Evolutionary conservation across 805 yeast genomes (phyloP).

Genomic region (Sungouiozyma ichnusensis): DNA sequence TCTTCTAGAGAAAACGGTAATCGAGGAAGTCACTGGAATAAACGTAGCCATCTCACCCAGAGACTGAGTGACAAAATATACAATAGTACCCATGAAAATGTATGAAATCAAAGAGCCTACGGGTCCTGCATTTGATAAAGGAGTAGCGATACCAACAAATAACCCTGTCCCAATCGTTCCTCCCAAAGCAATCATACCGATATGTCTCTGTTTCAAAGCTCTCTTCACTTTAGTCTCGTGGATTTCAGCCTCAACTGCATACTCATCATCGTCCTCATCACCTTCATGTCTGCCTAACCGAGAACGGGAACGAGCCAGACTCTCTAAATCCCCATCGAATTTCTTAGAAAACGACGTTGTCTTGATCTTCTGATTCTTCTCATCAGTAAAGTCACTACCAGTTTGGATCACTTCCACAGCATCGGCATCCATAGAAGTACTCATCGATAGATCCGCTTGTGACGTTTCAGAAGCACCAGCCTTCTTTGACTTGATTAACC

Average conservation of each 20-base stretch:
- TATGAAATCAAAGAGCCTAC: constrained; percentile 52
- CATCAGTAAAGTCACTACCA: not conserved
- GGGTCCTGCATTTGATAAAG: constrained; percentile 51
- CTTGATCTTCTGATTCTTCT: not conserved
- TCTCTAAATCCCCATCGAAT: constrained; percentile 5
- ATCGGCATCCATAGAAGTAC: constrained; percentile 1
- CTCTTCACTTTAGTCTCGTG: constrained; percentile 40
- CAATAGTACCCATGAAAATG: constrained; percentile 50
- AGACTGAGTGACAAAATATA: constrained; percentile 51
- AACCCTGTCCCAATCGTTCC: constrained; percentile 69
- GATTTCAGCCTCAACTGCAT: constrained; percentile 23
- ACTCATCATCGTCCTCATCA: constrained; percentile 10
- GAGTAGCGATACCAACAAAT: constrained; percentile 50
- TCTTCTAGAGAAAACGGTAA: constrained; percentile 52
- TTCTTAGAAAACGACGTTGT: not conserved
- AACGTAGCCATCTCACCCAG: constrained; percentile 69
- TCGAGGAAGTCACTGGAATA: constrained; percentile 53
- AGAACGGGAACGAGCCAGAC: constrained; percentile 4
- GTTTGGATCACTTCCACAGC: constrained; percentile 3
- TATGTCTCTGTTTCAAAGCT: constrained; percentile 50
- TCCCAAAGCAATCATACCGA: constrained; percentile 63
- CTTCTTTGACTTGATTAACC: constrained; percentile 6
- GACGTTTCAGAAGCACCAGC: constrained; percentile 2
- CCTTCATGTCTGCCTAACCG: constrained; percentile 3
- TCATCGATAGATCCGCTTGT: constrained; percentile 1